A percentile compares a stretch with the other conserved stretches of the same genome.
These are phyloP conservation scores for Cryoendolithus antarcticus DNA, from an alignment of 2,329 filamentous ascomycete species.

Conservation along the genomic window DNA sequence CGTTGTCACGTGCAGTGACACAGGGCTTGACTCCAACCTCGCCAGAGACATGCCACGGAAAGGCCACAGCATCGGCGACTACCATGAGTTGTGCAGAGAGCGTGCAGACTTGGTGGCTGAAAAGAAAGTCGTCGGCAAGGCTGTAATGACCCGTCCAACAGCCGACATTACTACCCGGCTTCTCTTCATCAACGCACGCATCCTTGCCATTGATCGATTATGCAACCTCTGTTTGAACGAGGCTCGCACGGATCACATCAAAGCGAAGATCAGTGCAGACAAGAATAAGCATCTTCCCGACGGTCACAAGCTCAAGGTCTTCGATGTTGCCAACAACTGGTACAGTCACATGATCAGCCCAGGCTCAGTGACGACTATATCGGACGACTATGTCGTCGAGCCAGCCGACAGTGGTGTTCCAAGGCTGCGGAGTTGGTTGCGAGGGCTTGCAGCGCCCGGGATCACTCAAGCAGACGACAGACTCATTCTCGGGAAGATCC, in stretches of 20 bases:
- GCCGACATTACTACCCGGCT: too few species aligned
- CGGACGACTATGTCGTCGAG: neutral
- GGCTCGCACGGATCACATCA: neutral
- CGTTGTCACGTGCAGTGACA: too few species aligned
- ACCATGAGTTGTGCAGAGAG: neutral
- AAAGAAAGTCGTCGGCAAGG: too few species aligned
- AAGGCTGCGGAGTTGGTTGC: neutral
- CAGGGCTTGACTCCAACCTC: too few species aligned
- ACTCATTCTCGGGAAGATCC: neutral
- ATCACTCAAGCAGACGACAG: neutral
- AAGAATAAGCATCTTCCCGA: neutral
- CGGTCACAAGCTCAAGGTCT: neutral
- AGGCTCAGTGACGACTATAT: too few species aligned
- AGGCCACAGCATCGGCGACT: neutral
- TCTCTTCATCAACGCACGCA: too few species aligned
- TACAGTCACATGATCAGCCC: neutral
- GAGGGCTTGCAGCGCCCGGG: neutral
- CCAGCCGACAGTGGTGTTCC: too few species aligned
- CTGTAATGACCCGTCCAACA: too few species aligned
- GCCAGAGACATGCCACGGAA: neutral
- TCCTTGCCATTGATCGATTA: too few species aligned
- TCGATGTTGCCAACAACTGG: neutral
- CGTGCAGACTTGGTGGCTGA: too few species aligned
- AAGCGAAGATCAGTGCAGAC: neutral
- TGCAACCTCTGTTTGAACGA: neutral